Evolutionary conservation across 768 basidiomycete genomes (phyloP).

Genomic region (Inosperma sp.): DNA sequence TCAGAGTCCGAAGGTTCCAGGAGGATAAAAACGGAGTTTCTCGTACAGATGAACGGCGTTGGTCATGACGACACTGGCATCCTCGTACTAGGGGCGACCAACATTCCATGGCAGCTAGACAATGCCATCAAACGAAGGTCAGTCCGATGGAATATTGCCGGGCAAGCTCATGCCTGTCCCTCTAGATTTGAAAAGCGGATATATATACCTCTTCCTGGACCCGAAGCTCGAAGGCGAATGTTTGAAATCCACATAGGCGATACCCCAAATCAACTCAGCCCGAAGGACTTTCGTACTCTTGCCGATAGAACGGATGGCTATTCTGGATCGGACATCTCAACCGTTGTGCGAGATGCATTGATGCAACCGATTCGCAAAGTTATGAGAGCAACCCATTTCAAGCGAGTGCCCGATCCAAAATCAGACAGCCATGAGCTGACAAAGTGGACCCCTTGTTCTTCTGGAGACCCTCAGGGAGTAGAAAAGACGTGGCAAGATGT

Average conservation of each 20-base stretch:
- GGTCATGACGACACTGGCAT: slow-evolving; percentile 97
- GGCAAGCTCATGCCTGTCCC: neutral
- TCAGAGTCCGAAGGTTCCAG: slow-evolving; percentile 97
- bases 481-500: slow-evolving; percentile 91
- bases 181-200: slow-evolving; percentile 93
- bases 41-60: slow-evolving; percentile 99
- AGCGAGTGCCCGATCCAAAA: slow-evolving; percentile 40
- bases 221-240: slow-evolving; percentile 90
- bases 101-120: slow-evolving; percentile 98
- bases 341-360: slow-evolving; percentile 91
- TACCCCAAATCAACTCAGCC: slow-evolving; percentile 80
- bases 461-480: slow-evolving; percentile 77
- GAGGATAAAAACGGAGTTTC: slow-evolving; percentile 95
- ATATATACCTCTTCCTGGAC: slow-evolving; percentile 94
- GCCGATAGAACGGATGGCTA: slow-evolving; percentile 91
- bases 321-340: slow-evolving; percentile 92
- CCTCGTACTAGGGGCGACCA: slow-evolving; percentile 93
- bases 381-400: slow-evolving; percentile 93
- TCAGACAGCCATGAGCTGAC: slow-evolving; percentile 21
- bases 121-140: slow-evolving; percentile 95
- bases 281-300: slow-evolving; percentile 73
- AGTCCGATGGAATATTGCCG: slow-evolving; percentile 21
- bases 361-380: slow-evolving; percentile 99
- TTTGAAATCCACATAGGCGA: slow-evolving; percentile 94
- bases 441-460: slow-evolving; percentile 95